Evolutionary conservation across 768 basidiomycete genomes (phyloP).

Genomic region (Leccinellum albellum): DNA sequence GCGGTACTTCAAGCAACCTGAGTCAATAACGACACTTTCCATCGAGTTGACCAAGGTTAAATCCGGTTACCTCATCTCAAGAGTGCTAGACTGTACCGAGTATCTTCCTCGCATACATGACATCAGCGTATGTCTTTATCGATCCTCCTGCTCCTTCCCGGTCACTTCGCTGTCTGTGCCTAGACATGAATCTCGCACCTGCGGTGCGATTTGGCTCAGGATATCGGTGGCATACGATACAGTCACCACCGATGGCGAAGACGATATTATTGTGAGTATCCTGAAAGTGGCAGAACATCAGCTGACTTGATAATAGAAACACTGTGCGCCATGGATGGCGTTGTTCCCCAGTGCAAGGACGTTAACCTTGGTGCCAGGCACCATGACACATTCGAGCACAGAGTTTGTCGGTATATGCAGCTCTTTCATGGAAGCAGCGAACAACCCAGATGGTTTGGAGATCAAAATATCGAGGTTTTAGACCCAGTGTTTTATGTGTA

Average conservation of each 20-base stretch:
- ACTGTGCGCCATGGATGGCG: neutral
- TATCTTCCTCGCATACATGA: neutral
- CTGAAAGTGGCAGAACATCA: too few species aligned
- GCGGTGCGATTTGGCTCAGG: neutral
- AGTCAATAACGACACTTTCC: neutral
- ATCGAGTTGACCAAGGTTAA: neutral
- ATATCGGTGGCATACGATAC: neutral
- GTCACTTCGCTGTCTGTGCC: neutral
- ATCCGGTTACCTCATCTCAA: neutral
- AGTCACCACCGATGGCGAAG: too few species aligned
- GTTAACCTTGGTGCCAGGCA: neutral
- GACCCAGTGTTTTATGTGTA: too few species aligned
- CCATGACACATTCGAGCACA: neutral
- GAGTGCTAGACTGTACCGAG: neutral
- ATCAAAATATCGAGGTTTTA: neutral
- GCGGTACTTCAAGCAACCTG: neutral
- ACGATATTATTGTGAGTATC: too few species aligned
- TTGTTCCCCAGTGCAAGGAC: neutral
- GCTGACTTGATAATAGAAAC: neutral
- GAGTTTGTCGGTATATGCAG: neutral
- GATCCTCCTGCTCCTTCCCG: neutral
- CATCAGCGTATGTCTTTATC: neutral
- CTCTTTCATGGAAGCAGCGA: neutral
- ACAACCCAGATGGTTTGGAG: neutral
- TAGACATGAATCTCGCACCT: neutral